Evolutionary conservation across 768 basidiomycete species (phyloP), one percentile per base, ranked within the genome.

Genomic region (Hypsizygus marmoreus): DNA sequence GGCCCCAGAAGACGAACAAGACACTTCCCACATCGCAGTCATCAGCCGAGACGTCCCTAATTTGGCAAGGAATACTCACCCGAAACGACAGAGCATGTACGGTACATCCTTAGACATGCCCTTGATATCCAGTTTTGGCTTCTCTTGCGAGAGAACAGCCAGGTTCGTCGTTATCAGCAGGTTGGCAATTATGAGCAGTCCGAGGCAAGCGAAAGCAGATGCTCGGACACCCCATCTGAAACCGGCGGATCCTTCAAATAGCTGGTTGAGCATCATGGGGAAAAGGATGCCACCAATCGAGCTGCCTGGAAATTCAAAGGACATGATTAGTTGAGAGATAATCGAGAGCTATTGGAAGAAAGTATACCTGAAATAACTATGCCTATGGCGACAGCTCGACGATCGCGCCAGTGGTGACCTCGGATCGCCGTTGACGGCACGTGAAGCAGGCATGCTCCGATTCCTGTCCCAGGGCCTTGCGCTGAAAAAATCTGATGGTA

Each of bases 251-350:
- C 61, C 60, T 36, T 65, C 58, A 41, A 70, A 62, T 19, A 74
- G 65, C 32, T 77, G 70, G 57, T 82, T 81, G 34, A 83, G 60
- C 69, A 80, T 71, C 47, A 79, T 74, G 2, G 77, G 75, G 49
- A 75, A 73, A 2, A 80, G 53, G 16, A 77, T 46, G 1, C 59
- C 62, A 8, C 66, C 66, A 12, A 66, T 31, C 4, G 43, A 37
- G 11, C 37, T 23, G 30, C 45, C 45, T 33, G 14, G n/a, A n/a
- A n/a, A n/a, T n/a, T n/a, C 19, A 28, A 28, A 4, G n/a, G 31
- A n/a, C 31, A 10, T n/a, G 4, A 5, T 7, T 5, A 41, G 31
- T 9, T 29, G 26, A 17, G 28, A 41, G 12, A 17, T 3, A 38
- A 38, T 20, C 11, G n/a, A 3, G 22, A 4, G 24, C 6, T 20